Evolutionary conservation across 495 filamentous ascomycete genomes (phyloP), one percentile per base, ranked within the genome.

Genomic region (Hypoxylon trugodes): DNA sequence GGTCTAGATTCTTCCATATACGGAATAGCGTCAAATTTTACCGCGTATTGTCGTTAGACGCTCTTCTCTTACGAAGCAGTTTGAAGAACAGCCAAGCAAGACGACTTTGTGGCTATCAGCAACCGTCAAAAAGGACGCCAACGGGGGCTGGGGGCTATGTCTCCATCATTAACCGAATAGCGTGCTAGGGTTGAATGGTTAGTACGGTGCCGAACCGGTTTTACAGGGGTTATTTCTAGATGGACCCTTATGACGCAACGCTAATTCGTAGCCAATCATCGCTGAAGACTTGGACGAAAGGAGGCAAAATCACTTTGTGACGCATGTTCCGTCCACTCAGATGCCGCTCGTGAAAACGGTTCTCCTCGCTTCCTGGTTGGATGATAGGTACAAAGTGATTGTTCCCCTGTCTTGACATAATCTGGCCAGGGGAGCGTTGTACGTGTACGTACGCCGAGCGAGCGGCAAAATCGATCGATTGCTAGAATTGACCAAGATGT

Each of bases 231-330:
- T 3, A 38, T 15, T 16, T 37, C 45, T 53, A 33, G 36, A 52
- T 53, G 40, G 64, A 38, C 49, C 49, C 38, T 32, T 37, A 66
- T 65, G 69, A 71, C 61, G 69, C 58, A 69, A 51, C 49, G 22
- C 13, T 18, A 42, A 8, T 56, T 13, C 16, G 16, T 4, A 50
- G 3, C 69, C 69, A 71, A 71, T 69, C 69, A 71, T 51, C 51
- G 35, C 18, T 21, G 10, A 24, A 13, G 41, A 49, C 46, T 36
- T 66, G n/a, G 43, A 64, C 69, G 30, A 65, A 69, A 71, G 67
- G 50, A 61, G 69, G 66, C 69, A 71, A 64, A 62, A 66, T 19
- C 30, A 25, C 25, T n/a, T 28, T 46, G 57, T 58, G 55, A 61
- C 54, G 37, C 24, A 53, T 50, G 35, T 32, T 21, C 21, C 22